Percentiles rank a stretch among this genome's conserved stretches.
These are phyloP conservation scores for Sideroxylon spinosum DNA, from an alignment of 179 eudicot species.

Conservation along the genomic window DNA sequence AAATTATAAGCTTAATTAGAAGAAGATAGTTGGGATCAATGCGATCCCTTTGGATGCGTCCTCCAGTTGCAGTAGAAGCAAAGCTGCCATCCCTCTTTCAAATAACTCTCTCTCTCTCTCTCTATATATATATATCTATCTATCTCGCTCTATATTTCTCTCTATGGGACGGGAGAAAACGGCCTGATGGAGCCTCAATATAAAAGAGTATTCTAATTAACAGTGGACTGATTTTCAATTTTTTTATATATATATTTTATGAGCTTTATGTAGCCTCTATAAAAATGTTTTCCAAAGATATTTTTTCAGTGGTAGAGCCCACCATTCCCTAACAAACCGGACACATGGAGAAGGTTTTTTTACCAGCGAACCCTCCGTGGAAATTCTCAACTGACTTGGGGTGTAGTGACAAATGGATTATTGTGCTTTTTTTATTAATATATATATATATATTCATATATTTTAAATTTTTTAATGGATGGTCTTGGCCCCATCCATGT, in stretches of 20 bases:
- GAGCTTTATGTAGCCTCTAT: background rate
- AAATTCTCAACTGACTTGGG: conserved; percentile 31
- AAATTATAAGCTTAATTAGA: background rate
- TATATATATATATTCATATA: background rate
- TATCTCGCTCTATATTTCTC: conserved; percentile 12
- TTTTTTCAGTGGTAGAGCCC: conserved; percentile 27
- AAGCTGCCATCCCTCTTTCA: background rate
- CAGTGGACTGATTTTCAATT: conserved; percentile 4
- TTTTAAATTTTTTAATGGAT: conserved; percentile 16
- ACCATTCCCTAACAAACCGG: conserved; percentile 22
- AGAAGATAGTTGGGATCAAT: conserved; percentile 56
- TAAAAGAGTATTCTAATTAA: conserved; percentile 22
- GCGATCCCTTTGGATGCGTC: conserved; percentile 99
- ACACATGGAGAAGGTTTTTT: conserved; percentile 22
- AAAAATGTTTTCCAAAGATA: background rate
- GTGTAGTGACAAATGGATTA: conserved; percentile 2
- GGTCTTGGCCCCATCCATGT: conserved; percentile 41
- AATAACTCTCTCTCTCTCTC: conserved; percentile 20
- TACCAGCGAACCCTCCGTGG: conserved; percentile 9
- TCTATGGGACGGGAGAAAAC: conserved; percentile 18
- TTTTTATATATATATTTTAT: background rate
- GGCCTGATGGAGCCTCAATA: conserved; percentile 21
- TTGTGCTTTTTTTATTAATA: background rate
- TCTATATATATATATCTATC: background rate
- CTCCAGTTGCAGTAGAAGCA: conserved; percentile 41